A percentile compares a stretch with the other conserved stretches of the same genome.
Conservation (phyloP, 805 yeast species). For the Yamadazyma takamatsuzukensis region DNA sequence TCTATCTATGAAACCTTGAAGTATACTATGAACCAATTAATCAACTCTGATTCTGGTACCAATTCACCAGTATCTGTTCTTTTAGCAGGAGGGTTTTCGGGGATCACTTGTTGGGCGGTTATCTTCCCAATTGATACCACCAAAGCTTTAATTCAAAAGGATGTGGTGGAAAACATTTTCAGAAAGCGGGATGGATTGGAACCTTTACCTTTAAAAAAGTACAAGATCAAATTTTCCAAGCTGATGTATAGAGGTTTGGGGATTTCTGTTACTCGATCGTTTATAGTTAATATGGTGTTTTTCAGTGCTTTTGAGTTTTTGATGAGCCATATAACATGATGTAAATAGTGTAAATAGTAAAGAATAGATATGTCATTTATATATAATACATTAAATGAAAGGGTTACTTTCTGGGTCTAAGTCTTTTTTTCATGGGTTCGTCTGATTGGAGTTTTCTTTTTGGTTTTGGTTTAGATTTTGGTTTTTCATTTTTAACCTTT, state of each 20-base stretch:
- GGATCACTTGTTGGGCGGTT: constrained; percentile 68
- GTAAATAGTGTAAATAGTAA: too few species aligned
- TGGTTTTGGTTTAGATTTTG: background rate
- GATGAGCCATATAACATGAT: constrained; percentile 50
- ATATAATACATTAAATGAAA: background rate
- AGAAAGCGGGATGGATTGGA: constrained; percentile 45
- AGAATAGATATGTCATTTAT: constrained; percentile 1
- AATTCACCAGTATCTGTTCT: constrained; percentile 30
- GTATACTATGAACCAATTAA: constrained; percentile 35
- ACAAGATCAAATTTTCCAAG: constrained; percentile 32
- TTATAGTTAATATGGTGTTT: constrained; percentile 70
- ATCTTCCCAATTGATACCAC: constrained; percentile 82
- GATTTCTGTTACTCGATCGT: constrained; percentile 67
- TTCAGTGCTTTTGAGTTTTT: constrained; percentile 68
- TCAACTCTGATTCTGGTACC: constrained; percentile 22
- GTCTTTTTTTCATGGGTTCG: background rate
- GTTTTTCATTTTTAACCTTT: background rate
- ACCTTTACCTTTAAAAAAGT: constrained; percentile 29
- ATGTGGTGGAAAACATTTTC: constrained; percentile 65
- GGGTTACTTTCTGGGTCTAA: background rate
- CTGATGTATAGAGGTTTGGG: constrained; percentile 75
- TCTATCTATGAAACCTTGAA: constrained; percentile 74
- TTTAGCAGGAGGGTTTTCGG: constrained; percentile 76
- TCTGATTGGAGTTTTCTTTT: background rate
- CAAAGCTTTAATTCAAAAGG: constrained; percentile 72